Base-by-base conservation (phyloP, 768 basidiomycete genomes). In the Udeniomyces megalosporus region DNA sequence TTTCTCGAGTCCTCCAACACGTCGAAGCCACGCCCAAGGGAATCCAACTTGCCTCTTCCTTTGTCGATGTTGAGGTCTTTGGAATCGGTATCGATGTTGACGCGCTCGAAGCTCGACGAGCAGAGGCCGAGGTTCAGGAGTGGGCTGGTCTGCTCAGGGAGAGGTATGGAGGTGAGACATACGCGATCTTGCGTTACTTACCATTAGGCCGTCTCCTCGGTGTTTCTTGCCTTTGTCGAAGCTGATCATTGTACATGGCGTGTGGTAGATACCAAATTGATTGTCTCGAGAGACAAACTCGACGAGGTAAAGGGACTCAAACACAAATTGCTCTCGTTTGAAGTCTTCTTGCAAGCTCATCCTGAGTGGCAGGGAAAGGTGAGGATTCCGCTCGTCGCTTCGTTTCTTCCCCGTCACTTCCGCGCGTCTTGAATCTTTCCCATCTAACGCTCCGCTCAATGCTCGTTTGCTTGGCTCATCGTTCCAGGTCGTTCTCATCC, bases 21-120 rank as follows among this genome's bases (percentile, higher is more conserved):
- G 81, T 82, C 49, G 88, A 91, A 70, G 85, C 88, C 0, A 72
- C 88, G 42, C 88, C 88, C 2, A 86, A 86, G 69, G 88, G 88
- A 2, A 84, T 90, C 45, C 84, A 85, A 69, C 76, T 84, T 15
- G 77, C 78, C 14, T 73, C 71, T 58, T 62, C 69, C 32, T 66
- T 61, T 67, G 84, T 89, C 26, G 85, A 89, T 68, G 86, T 89
- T 15, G 85, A 83, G 0, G 85, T 85, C n/a, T 87, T 88, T 70
- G 85, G 88, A 0, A 88, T 89, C 82, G 87, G 88, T 6, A 89
- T 91, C 61, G 88, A 91, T 69, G 85, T 89, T 5, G 74, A 74
- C 58, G 77, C 80, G 54, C 72, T 89, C 49, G 80, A 80, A 65
- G 78, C 80, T 66, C 83, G 83, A 73, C 83, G 81, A 84, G 83